Evolutionary conservation across 2,329 filamentous ascomycete species (phyloP), one percentile per base, ranked within the genome.

Genomic region (Cercospora berteroae): DNA sequence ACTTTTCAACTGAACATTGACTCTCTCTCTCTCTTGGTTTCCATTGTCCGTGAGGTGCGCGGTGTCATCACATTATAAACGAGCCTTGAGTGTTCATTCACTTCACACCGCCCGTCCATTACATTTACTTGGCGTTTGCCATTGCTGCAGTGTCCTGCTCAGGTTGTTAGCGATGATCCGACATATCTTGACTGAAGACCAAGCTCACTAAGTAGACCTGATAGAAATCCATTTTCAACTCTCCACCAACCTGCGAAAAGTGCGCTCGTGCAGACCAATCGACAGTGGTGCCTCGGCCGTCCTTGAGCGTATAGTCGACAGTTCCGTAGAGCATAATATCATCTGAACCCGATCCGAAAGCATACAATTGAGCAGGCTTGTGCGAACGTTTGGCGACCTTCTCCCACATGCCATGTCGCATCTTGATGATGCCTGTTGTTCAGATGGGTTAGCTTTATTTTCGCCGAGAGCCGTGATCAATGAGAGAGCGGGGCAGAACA

Each of bases 181-280:
- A 42, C 13, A 42, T 6, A n/a, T 42, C 39, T 62, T 42, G 23
- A 29, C 9, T 20, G 13, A 20, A 58, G 31, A 29, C 23, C 62
- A 36, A n/a, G 78, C 82, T 78, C 68, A 85, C 84, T 71, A 86
- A 68, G 72, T 85, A 86, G 5, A 86, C 83, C 74, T 86, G 84
- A 74, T 87, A 86, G 69, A 82, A 84, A 31, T 80, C 77, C 79
- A 86, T 80, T 76, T 81, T 86, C 74, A 87, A 83, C 70, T 81
- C 82, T 4, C 83, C 86, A 56, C 84, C 82, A 55, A 80, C 79
- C 5, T 84, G 82, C 29, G 81, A 77, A 55, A 89, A 81, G 63
- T 84, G 79, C 4, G 84, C 86, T 68, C 84, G 79, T 61, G 81
- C 86, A 18, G 84, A 83, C 86, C 86, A 88, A 10, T 86, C 84